Evolutionary conservation across 2,329 filamentous ascomycete genomes (phyloP).

Genomic region (Colletotrichum destructivum): DNA sequence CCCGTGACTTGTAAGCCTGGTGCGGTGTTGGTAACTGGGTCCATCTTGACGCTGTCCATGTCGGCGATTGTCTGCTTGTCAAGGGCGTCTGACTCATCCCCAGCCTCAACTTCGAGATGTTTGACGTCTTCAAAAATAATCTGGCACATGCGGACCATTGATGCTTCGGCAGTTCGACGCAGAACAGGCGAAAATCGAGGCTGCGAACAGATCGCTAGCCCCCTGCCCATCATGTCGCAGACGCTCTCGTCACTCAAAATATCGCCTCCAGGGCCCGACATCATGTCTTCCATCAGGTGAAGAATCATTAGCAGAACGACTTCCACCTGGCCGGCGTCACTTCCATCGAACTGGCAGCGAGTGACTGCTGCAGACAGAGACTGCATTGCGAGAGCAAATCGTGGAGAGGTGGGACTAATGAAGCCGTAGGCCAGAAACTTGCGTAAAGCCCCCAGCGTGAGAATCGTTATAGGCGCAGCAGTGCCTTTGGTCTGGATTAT

Average conservation of each 20-base stretch:
- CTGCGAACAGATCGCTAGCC: slow-evolving; percentile 96
- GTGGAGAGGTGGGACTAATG: slow-evolving; percentile 86
- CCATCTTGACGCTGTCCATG: slow-evolving; percentile 86
- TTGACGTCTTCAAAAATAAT: slow-evolving; percentile 97
- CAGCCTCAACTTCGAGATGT: slow-evolving; percentile 83
- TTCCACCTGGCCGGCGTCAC: slow-evolving; percentile 94
- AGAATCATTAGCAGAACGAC: slow-evolving; percentile 95
- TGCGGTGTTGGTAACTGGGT: slow-evolving; percentile 51
- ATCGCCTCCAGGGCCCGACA: slow-evolving; percentile 92
- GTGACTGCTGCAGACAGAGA: slow-evolving; percentile 94
- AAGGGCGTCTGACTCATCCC: slow-evolving; percentile 75
- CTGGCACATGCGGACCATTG: slow-evolving; percentile 99
- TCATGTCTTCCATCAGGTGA: slow-evolving; percentile 98
- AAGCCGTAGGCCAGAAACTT: slow-evolving; percentile 98
- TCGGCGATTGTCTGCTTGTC: slow-evolving; percentile 78
- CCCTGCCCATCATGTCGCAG: slow-evolving; percentile 99
- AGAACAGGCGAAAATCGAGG: slow-evolving; percentile 91
- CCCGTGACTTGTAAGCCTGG: slow-evolving; percentile 21
- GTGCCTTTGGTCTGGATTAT: slow-evolving; percentile 97
- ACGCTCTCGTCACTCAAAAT: slow-evolving; percentile 98
- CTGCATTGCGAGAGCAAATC: slow-evolving; percentile 93
- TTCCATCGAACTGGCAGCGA: slow-evolving; percentile 97
- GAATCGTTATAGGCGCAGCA: slow-evolving; percentile 94
- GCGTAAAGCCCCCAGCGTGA: slow-evolving; percentile 92
- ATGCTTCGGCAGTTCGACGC: slow-evolving; percentile 91